Evolutionary conservation across 2,329 filamentous ascomycete species (phyloP).

Genomic region (Metarhizium anisopliae): DNA sequence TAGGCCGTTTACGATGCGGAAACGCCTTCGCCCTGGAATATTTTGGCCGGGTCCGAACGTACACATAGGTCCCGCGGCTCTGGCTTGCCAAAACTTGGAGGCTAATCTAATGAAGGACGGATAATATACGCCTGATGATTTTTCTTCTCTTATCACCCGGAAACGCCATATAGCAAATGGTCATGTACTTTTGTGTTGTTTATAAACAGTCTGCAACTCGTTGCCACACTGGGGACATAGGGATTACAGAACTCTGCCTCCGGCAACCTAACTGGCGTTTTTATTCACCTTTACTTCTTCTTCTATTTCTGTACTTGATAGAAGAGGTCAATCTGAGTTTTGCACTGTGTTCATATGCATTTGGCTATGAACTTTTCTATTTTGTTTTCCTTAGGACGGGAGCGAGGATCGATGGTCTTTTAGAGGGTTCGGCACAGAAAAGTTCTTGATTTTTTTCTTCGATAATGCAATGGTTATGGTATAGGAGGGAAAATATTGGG

Average conservation of each 20-base stretch:
- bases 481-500: not conserved
- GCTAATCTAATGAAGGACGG: not conserved
- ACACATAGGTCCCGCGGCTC: not conserved
- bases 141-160: not conserved
- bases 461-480: not conserved
- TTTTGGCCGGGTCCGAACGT: no score
- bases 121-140: not conserved
- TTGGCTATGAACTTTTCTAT: not conserved
- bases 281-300: not conserved
- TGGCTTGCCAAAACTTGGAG: not conserved
- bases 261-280: not conserved
- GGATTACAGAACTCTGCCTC: constrained; percentile 8
- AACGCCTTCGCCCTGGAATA: constrained; percentile 16
- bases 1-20: constrained; percentile 27
- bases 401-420: not conserved
- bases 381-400: not conserved
- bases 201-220: not conserved
- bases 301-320: not conserved
- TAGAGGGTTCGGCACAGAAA: not conserved
- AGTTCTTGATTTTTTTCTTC: not conserved
- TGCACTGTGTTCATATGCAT: not conserved
- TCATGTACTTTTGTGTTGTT: not conserved
- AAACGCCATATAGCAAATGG: not conserved
- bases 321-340: not conserved
- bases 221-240: constrained; percentile 1